Base-by-base conservation (phyloP, 352 stramenopile species). In the Phytopythium chamaehyphon region DNA sequence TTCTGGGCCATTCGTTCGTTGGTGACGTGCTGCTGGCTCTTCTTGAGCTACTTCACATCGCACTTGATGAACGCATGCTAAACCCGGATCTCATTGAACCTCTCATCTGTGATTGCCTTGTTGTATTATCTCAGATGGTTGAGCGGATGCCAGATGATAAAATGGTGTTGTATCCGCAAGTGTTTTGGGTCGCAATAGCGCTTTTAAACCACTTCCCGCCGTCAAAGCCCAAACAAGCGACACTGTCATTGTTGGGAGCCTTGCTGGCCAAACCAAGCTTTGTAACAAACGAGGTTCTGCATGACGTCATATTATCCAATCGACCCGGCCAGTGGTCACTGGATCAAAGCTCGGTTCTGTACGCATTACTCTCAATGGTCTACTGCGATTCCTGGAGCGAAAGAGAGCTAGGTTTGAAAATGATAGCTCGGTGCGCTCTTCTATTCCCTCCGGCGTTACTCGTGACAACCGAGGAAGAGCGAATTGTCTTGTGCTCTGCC, bases 151-250 rank as follows among this genome's bases (percentile, higher is more conserved):
- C 82, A 10, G 24, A 58, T 2, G 39, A 65, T 9, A 76, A 76
- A 58, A 57, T 91, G 4, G 68, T 69, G 40, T 37, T 93, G n/a
- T 93, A 86, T 31, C 80, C 80, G 1, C 83, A 91, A 59, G 61
- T 93, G 6, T 54, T 89, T 19, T 93, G 80, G 83, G 76, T 89
- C 0, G 67, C 70, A 9, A 62, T 88, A 11, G 76, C 80, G 14
- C 51, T 93, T n/a, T 58, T 93, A 21, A 86, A 82, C 39, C 70
- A 91, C 48, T 62, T 59, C 44, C 61, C 58, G 53, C 35, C 56
- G 53, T 10, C 33, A 4, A 45, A 47, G 10, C 63, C 78, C 12
- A 59, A 76, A 10, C 26, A 57, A 1, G 36, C 59, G 24, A 61
- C 71, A 5, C 45, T 84, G 36, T 54, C 70, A n/a, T 45, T 90